Evolutionary conservation across 163 green algal genomes (phyloP), one percentile per base, ranked within the genome.

Genomic region (Chlorella variabilis): DNA sequence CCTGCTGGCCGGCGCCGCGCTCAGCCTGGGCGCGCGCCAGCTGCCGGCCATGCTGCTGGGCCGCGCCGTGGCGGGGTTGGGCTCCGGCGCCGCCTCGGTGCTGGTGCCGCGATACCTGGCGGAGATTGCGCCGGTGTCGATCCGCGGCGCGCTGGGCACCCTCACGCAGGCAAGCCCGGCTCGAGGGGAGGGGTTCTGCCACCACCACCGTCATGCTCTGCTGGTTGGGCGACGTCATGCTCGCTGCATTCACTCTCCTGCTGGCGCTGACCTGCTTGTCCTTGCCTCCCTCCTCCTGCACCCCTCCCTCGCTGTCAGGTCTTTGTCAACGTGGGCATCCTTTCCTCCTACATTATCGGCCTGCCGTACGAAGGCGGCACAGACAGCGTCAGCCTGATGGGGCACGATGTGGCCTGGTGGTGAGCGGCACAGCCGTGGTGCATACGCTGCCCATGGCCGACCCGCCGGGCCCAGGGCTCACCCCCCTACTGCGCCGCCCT

Each of bases 281-380:
- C 63, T n/a, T 21, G 65, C 21, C 23, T 27, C 36, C 54, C 1
- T 15, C 31, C 17, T 34, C 33, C 25, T 7, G 17, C 54, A 7
- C 31, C n/a, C 49, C 45, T n/a, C n/a, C n/a, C n/a, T n/a, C n/a
- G n/a, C n/a, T n/a, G n/a, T 2, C 65, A 83, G 91, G 69, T 93
- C 54, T 85, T 86, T 68, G 88, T 93, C 49, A 89, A 86, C 58
- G 45, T 90, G 0, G 91, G 91, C 18, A 93, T 94, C 58, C 71
- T 93, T 38, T 17, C 87, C 27, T 83, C 87, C 2, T 93, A 90
- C 78, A n/a, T 85, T 1, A 62, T 88, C 0, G 80, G 80, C 25
- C 25, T 89, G 18, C 89, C 91, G 20, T 78, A 78, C 36, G 87
- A 91, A 56, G n/a, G n/a, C 13, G 77, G 48, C 17, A 9, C 4